Conservation (phyloP, 2,329 filamentous ascomycete species). For the Simplicillium aogashimaense region DNA sequence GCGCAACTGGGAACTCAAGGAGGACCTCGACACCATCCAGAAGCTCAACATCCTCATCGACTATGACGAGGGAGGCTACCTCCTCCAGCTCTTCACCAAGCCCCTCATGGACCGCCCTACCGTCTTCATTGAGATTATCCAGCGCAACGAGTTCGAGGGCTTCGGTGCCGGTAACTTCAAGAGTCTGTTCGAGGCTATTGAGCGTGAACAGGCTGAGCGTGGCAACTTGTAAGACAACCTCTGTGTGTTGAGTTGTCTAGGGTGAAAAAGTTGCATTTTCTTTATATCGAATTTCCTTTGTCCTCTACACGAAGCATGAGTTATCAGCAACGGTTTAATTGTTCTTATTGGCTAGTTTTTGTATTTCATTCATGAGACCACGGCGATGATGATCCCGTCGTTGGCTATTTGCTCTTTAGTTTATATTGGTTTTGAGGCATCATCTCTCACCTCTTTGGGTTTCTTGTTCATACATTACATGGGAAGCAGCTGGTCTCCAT, state of each 20-base stretch:
- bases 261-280: background rate
- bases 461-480: too few relatives aligned
- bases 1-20: constrained; percentile 54
- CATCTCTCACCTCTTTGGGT: too few relatives aligned
- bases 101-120: constrained; percentile 91
- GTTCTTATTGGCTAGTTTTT: too few relatives aligned
- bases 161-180: constrained; percentile 96
- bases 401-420: too few relatives aligned
- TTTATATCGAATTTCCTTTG: background rate
- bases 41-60: constrained; percentile 82
- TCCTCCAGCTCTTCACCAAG: constrained; percentile 70
- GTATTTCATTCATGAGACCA: too few relatives aligned
- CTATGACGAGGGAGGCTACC: constrained; percentile 86
- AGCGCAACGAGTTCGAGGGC: constrained; percentile 80
- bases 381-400: too few relatives aligned
- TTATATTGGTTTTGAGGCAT: too few relatives aligned
- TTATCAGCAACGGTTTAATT: too few relatives aligned
- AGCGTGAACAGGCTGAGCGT: constrained; percentile 78
- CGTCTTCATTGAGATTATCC: constrained; percentile 94
- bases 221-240: constrained; percentile 57
- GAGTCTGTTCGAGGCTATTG: constrained; percentile 89
- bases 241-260: background rate
- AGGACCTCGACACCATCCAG: constrained; percentile 71
- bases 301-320: background rate
- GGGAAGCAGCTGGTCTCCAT: too few relatives aligned